Evolutionary conservation across 805 yeast species (phyloP), one percentile per base, ranked within the genome.

Genomic region (Wickerhamomyces silvicola): DNA sequence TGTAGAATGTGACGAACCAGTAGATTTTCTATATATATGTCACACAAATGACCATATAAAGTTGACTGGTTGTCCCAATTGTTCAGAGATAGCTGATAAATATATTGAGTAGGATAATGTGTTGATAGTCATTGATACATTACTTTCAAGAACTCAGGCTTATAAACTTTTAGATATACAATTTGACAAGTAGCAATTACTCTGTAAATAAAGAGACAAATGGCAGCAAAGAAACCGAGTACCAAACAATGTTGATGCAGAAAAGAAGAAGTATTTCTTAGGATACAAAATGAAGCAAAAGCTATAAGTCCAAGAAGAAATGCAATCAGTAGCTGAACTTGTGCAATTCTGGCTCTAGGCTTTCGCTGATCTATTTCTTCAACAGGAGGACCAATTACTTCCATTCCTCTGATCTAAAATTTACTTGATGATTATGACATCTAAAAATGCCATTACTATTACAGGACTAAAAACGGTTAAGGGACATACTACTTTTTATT

Each of bases 321-420:
- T 0, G 97, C 94, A 21, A 88, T 71, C 10, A 72, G 58, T 7
- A 85, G 60, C 58, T 90, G 97, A 7, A 90, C 78, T 8, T 81
- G 72, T 1, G 88, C 81, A 28, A 87, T 79, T 35, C 85, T 35
- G 1, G 51, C 48, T 1, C 52, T 46, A 10, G 55, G 55, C 18
- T 41, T 46, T 12, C 55, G 38, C 5, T 48, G 43, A 24, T 48
- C 50, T 6, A 42, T 36, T 2, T 38, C 37, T 6, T 37, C 41
- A 12, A 30, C 15, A 3, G 32, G 21, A 3, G 20, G 11, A 19
- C 16, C 22, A 15, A 27, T 14, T 13, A 11, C 10, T 14, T 17
- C 18, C 17, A 15, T 27, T 28, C 22, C 22, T 17, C 9, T 13
- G 6, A 12, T 7, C 10, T 3, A 26, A 14, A 7, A 18, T 16